Evolutionary conservation across 1,284 basidiomycete genomes (phyloP), one percentile per base, ranked within the genome.

Genomic region (Moesziomyces sp.): DNA sequence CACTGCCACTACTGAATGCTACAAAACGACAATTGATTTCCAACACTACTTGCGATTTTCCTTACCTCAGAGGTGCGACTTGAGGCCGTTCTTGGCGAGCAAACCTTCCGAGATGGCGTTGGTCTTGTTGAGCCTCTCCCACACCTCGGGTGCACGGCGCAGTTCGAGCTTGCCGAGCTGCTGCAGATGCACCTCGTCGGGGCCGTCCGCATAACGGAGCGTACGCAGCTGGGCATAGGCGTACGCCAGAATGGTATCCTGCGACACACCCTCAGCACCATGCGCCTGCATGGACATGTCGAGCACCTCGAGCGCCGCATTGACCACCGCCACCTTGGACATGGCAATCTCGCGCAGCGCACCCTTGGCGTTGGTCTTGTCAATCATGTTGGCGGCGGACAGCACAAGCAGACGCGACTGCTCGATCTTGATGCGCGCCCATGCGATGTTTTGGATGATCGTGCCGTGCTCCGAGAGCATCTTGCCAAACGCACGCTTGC

Each of bases 321-420:
- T 88, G 26, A 95, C 94, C 6, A 98, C 93, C 0, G 68, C 76
- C 10, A 92, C 94, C 88, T 99, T 99, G 60, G 94, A 93, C 74
- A 97, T 93, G 44, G 93, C 95, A 80, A 99, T 99, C 85, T 98
- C 96, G 85, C 95, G 95, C 85, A 97, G 84, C 0, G 97, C 96
- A 44, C 93, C 94, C 85, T 98, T 99, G 3, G 96, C 93, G 73
- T 91, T 90, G 81, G 89, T 87, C 77, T 90, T 90, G 86, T 98
- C 95, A 66, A 98, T 95, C 91, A 93, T 92, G 70, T 92, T 86
- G n/a, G 96, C 96, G 3, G 97, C 96, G 63, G 92, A 91, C 58
- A 97, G 87, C 10, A 98, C 96, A 1, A 99, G 87, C 58, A 98
- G 86, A 40, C 96, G 87, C 13, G 92, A 90, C 49, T 89, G 87